Conservation (phyloP, 176 grass and related monocot species). For the Phragmites australis region DNA sequence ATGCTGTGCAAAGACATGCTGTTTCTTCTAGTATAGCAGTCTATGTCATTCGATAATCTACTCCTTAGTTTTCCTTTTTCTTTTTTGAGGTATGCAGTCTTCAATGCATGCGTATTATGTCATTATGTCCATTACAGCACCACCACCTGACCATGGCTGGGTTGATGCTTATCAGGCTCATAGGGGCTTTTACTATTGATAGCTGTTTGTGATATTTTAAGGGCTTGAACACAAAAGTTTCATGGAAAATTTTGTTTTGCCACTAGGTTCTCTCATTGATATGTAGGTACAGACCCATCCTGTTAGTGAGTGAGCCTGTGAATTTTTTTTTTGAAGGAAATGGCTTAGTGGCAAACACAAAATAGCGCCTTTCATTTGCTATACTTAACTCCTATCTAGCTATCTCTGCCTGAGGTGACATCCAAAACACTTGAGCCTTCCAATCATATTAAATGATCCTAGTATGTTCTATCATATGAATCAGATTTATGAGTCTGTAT, state of each 20-base stretch:
- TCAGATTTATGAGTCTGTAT: background rate
- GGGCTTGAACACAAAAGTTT: background rate
- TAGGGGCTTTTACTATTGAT: background rate
- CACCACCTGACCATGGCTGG: background rate
- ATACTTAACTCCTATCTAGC: background rate
- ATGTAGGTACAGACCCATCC: background rate
- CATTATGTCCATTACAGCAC: background rate
- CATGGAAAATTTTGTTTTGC: background rate
- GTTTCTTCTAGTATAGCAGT: slow-evolving; percentile 11
- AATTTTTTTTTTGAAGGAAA: background rate
- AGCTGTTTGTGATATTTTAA: background rate
- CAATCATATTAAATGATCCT: background rate
- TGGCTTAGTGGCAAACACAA: background rate
- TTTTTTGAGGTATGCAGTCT: background rate
- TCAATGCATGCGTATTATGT: background rate
- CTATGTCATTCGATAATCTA: background rate
- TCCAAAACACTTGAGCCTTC: background rate
- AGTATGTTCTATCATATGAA: background rate
- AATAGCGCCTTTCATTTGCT: slow-evolving; percentile 1
- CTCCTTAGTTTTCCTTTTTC: slow-evolving; percentile 14
- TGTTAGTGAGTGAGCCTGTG: background rate
- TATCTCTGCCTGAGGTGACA: background rate
- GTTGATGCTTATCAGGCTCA: slow-evolving; percentile 14
- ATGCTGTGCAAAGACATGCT: slow-evolving; percentile 19
- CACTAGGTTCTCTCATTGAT: background rate